Percentiles rank a stretch among this genome's conserved stretches.
phyloP scores from a whole-genome alignment of 1,284 basidiomycete species.

The Cystobasidium pallidum region DNA sequence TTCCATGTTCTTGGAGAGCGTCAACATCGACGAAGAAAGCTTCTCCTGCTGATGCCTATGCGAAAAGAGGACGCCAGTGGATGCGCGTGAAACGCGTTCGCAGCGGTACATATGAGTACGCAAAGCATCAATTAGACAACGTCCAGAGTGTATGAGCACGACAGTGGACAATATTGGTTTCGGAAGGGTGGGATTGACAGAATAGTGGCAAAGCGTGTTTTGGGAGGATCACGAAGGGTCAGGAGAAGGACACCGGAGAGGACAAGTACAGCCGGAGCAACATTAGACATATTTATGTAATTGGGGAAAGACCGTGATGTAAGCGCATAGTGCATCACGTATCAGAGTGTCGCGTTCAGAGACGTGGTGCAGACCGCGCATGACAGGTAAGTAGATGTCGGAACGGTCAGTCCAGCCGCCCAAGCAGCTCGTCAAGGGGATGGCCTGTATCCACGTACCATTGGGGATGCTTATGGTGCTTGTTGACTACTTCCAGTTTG shows the following conservation, averaged over 20 bases:
- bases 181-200: neutral
- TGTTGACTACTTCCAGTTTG: neutral
- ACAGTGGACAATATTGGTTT: too few relatives aligned
- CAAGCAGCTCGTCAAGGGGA: neutral
- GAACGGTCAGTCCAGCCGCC: neutral
- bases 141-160: too few relatives aligned
- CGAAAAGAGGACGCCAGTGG: too few relatives aligned
- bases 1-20: constrained; percentile 63
- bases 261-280: neutral
- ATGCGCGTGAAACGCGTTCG: too few relatives aligned
- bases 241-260: neutral
- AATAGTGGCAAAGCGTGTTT: neutral
- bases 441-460: neutral
- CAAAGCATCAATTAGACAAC: too few relatives aligned
- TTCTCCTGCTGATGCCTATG: constrained; percentile 20
- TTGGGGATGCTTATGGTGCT: neutral
- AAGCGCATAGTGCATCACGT: too few relatives aligned
- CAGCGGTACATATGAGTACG: too few relatives aligned
- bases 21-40: constrained; percentile 43
- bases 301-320: too few relatives aligned
- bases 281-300: too few relatives aligned
- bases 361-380: neutral
- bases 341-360: neutral
- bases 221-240: neutral
- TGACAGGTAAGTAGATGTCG: neutral